Conservation (phyloP, 2,329 filamentous ascomycete species). For the Podosphaera xanthii region DNA sequence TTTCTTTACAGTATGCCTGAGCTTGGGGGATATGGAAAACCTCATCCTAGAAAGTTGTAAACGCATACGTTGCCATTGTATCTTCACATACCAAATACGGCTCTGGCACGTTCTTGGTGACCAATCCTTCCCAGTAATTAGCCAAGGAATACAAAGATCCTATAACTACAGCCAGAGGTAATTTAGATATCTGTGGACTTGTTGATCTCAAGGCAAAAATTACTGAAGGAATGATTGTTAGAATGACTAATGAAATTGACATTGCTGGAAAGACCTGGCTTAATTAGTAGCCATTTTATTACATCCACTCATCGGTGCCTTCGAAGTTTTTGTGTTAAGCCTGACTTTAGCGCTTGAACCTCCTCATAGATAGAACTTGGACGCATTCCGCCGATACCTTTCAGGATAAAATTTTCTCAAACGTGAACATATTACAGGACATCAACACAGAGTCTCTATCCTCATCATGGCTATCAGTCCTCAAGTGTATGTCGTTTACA, state of each 20-base stretch:
- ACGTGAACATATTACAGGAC: background rate
- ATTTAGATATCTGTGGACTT: background rate
- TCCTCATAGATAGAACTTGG: background rate
- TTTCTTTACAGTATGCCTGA: slow-evolving; percentile 58
- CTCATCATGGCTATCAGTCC: slow-evolving; percentile 15
- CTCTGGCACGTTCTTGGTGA: slow-evolving; percentile 11
- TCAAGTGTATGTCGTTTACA: slow-evolving; percentile 30
- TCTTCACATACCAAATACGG: slow-evolving; percentile 11
- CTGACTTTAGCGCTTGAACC: background rate
- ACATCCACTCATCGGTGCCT: background rate
- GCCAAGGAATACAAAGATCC: slow-evolving; percentile 1
- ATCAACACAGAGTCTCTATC: background rate
- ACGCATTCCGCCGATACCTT: background rate
- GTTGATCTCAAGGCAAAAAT: background rate
- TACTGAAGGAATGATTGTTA: background rate
- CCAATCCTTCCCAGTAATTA: slow-evolving; percentile 11
- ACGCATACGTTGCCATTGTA: background rate
- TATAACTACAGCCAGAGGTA: background rate
- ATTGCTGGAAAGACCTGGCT: background rate
- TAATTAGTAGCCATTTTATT: background rate
- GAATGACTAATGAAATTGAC: background rate
- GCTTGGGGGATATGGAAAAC: slow-evolving; percentile 81
- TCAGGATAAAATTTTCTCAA: background rate
- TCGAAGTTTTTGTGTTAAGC: background rate
- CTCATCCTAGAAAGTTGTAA: slow-evolving; percentile 37